These are phyloP conservation scores for Lactifluus pinguis DNA, from an alignment of 768 basidiomycete genomes.

Conservation along the genomic window DNA sequence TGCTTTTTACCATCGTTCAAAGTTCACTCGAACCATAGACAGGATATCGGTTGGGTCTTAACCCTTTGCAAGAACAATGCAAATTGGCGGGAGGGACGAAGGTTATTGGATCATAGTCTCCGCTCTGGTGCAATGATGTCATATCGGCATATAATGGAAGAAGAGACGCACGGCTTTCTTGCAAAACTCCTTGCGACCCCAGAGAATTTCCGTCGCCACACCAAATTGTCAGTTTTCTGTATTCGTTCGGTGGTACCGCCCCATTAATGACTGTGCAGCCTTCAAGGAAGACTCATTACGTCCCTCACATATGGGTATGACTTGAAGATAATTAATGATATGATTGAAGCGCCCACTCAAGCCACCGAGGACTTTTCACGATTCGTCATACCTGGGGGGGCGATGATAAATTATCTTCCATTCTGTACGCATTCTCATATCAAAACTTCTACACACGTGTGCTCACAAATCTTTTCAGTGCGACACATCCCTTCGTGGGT, in stretches of 20 bases:
- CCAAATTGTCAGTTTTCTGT: not conserved
- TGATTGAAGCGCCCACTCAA: not conserved
- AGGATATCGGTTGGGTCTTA: not conserved
- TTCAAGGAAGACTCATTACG: constrained; percentile 6
- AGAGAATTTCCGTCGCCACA: not conserved
- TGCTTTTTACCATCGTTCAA: not conserved
- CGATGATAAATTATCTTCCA: constrained; percentile 2
- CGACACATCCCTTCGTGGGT: constrained; percentile 5
- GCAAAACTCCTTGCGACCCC: not conserved
- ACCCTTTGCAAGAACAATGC: not conserved
- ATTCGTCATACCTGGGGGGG: not conserved
- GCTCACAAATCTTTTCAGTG: not conserved
- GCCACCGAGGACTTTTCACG: not conserved
- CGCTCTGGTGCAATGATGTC: not conserved
- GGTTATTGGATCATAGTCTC: constrained; percentile 3
- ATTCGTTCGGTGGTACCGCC: no score
- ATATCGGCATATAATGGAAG: not conserved
- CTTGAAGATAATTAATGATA: not conserved
- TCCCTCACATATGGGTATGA: constrained; percentile 8
- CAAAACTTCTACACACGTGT: not conserved
- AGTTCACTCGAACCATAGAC: not conserved
- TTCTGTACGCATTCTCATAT: not conserved
- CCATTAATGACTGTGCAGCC: not conserved
- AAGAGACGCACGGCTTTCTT: not conserved
- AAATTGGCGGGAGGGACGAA: not conserved